Evolutionary conservation across 352 stramenopile species (phyloP).

Genomic region (Pythium phragmiticola): DNA sequence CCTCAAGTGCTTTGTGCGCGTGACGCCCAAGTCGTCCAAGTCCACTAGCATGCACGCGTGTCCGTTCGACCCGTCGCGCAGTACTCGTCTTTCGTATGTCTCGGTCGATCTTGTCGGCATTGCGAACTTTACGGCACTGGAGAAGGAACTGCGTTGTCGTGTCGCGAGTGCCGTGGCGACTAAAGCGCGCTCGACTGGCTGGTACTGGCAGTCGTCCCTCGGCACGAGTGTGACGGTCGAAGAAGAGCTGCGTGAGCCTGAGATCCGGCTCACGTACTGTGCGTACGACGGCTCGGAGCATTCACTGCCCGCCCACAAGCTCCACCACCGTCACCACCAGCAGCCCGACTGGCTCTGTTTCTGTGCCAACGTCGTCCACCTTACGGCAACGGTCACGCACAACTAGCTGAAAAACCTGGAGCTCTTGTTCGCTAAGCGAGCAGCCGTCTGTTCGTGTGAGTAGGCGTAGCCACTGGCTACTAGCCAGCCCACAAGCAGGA

Average conservation of each 20-base stretch:
- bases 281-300: conserved; percentile 30
- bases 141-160: conserved; percentile 35
- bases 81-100: conserved; percentile 28
- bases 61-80: neutral
- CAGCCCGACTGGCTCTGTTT: conserved; percentile 57
- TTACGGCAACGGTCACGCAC: conserved; percentile 34
- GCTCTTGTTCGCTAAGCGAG: no score
- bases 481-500: no score
- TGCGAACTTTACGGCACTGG: conserved; percentile 39
- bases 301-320: conserved; percentile 21
- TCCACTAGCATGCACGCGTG: neutral
- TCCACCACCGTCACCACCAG: neutral
- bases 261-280: conserved; percentile 53
- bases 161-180: conserved; percentile 34
- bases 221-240: conserved; percentile 25
- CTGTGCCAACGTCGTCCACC: conserved; percentile 61
- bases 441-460: no score
- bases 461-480: no score
- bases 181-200: conserved; percentile 23
- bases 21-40: neutral
- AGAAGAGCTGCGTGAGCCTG: conserved; percentile 25
- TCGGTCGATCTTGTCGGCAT: conserved; percentile 48
- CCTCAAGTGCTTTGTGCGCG: conserved; percentile 56
- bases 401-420: neutral
- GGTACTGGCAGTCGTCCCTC: conserved; percentile 17